Conservation (phyloP, 345 rosid genomes). For the Hevea brasiliensis region DNA sequence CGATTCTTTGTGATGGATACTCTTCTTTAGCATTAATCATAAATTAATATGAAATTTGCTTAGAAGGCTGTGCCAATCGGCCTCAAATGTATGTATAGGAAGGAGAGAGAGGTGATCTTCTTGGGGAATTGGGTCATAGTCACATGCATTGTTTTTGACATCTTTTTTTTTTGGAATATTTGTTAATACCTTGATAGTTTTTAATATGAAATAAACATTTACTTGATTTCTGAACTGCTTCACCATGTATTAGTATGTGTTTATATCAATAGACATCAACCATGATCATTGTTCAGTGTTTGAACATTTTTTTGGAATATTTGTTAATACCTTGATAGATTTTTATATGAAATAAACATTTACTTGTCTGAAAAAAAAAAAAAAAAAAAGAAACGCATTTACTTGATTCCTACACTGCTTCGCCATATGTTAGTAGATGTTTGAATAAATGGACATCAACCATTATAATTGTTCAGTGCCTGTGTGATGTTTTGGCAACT, state of each 20-base stretch:
- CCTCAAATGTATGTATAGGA: background rate
- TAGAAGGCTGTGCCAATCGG: constrained; percentile 3
- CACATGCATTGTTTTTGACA: background rate
- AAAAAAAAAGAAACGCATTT: too few species aligned
- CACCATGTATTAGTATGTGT: too few species aligned
- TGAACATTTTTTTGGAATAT: background rate
- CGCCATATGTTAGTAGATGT: too few species aligned
- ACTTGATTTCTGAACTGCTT: too few species aligned
- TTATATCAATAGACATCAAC: too few species aligned
- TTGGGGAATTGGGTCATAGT: background rate
- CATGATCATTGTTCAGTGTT: too few species aligned
- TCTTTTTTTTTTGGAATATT: background rate
- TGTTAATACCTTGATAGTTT: background rate
- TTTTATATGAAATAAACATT: background rate
- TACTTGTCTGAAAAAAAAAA: background rate
- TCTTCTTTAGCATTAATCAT: constrained; percentile 1
- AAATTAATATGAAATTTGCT: background rate
- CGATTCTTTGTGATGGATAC: constrained; percentile 17
- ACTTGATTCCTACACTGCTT: too few species aligned
- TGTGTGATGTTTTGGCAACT: background rate
- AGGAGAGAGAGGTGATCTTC: background rate
- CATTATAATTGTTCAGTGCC: too few species aligned
- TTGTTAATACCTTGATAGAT: background rate
- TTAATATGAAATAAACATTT: background rate
- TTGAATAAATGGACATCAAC: too few species aligned